Base-by-base conservation (phyloP, 2,329 filamentous ascomycete species). In the Fusarium solani-melongenae region DNA sequence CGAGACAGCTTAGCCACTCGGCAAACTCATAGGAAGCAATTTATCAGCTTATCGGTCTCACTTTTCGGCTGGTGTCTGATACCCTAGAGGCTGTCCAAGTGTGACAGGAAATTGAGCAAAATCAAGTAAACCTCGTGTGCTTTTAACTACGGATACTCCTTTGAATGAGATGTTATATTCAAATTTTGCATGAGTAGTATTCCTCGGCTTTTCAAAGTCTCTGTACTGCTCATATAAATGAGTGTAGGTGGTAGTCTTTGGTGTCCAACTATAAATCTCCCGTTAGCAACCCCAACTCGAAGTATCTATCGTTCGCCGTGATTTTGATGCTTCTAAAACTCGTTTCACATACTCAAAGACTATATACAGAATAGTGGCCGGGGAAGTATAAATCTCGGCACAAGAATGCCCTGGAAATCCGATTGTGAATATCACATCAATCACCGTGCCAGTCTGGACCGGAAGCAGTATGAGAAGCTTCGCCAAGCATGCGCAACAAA, bases 131-230 rank as follows among this genome's bases (percentile, higher is more conserved):
- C 9, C 10, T 51, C 3, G 24, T 11, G 6, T 12, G 3, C 11
- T 4, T n/a, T 51, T 4, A n/a, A 29, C 24, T 3, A 51, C 6
- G 15, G 44, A 14, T 29, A 12, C 24, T 12, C 6, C 5, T 49
- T 49, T 9, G 2, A 27, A 29, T 49, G 15, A 49, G 5, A n/a
- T 11, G 6, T n/a, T n/a, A 29, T 1, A 12, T 51, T n/a, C 6
- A 4, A 7, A 4, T n/a, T 29, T 49, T 12, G 0, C 3, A n/a
- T 29, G 24, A 2, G 3, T 2, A 29, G 5, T 29, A 7, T 6
- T 11, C 3, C 10, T n/a, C 15, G 2, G 15, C 1, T 2, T 29
- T 29, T 11, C 6, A 29, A 4, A 29, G 6, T 5, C 0, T 6
- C 0, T 6, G 8, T 51, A 2, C 46, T n/a, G 10, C 9, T 12